Percentiles rank a stretch among this genome's conserved stretches.
phyloP scores from a whole-genome alignment of 768 basidiomycete species.

The Leucocoprinus leucothites region DNA sequence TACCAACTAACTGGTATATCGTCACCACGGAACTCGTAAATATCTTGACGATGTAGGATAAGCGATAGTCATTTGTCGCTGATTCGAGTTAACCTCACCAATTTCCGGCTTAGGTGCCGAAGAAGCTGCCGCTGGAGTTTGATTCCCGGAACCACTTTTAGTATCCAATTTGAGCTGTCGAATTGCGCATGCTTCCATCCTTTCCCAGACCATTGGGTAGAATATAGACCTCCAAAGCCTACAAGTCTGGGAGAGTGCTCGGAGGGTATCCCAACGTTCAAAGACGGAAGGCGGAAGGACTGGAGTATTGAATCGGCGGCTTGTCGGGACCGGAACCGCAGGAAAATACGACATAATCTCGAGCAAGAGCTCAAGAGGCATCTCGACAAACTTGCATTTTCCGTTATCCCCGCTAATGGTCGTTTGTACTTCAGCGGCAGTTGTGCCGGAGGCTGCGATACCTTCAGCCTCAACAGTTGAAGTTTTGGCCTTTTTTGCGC shows the following conservation, averaged over 20 bases:
- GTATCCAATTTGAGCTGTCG: background rate
- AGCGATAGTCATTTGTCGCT: too few relatives aligned
- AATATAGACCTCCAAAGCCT: constrained; percentile 23
- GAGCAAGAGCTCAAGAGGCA: constrained; percentile 27
- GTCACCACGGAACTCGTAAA: background rate
- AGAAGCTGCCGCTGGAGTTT: too few relatives aligned
- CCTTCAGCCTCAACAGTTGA: too few relatives aligned
- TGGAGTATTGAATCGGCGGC: constrained; percentile 5
- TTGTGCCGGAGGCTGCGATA: too few relatives aligned
- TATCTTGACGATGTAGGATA: background rate
- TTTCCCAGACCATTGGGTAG: constrained; percentile 27
- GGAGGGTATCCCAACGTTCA: constrained; percentile 25
- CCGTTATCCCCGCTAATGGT: background rate
- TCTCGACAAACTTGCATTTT: constrained; percentile 18
- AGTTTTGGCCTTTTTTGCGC: background rate
- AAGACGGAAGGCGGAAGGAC: constrained; percentile 20
- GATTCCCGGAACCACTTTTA: too few relatives aligned
- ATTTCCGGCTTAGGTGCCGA: too few relatives aligned
- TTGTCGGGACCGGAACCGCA: constrained; percentile 19
- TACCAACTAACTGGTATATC: background rate
- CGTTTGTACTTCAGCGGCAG: background rate
- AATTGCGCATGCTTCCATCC: constrained; percentile 27
- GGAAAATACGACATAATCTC: constrained; percentile 29
- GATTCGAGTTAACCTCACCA: too few relatives aligned
- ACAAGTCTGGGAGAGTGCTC: constrained; percentile 33